A percentile compares a stretch with the other conserved stretches of the same genome.
phyloP scores from a whole-genome alignment of 352 stramenopile genomes.

The Phytophthora europaea region DNA sequence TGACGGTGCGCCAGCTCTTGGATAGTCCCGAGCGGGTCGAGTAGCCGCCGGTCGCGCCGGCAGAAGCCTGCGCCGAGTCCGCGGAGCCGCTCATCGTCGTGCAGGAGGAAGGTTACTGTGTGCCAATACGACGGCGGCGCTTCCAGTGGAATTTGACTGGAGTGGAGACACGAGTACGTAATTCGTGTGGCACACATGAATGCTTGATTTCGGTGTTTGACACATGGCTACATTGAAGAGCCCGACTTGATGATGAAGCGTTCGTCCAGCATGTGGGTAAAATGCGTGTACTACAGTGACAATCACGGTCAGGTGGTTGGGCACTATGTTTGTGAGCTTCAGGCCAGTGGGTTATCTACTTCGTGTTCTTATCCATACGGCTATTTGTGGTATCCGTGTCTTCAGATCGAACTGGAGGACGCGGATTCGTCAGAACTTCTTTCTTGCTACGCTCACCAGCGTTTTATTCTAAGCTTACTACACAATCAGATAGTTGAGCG shows the following conservation, averaged over 20 bases:
- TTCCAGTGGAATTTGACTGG: slow-evolving; percentile 50
- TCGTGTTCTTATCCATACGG: slow-evolving; percentile 2
- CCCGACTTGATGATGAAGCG: neutral
- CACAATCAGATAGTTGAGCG: neutral
- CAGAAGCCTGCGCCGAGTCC: slow-evolving; percentile 10
- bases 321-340: neutral
- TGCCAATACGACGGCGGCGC: neutral
- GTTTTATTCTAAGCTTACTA: neutral
- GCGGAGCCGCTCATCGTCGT: slow-evolving; percentile 25
- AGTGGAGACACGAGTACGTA: slow-evolving; percentile 19
- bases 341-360: neutral
- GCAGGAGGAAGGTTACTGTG: neutral
- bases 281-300: neutral
- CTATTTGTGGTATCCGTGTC: slow-evolving; percentile 9
- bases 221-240: slow-evolving; percentile 18
- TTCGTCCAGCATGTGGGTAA: neutral
- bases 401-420: neutral
- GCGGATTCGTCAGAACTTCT: neutral
- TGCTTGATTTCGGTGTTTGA: slow-evolving; percentile 9
- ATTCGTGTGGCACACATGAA: neutral
- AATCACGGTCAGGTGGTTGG: neutral
- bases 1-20: slow-evolving; percentile 85
- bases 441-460: neutral
- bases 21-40: slow-evolving; percentile 73
- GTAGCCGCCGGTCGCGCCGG: slow-evolving; percentile 52